These are phyloP conservation scores for Penicillium verrucosum DNA, from an alignment of 2,329 filamentous ascomycete genomes.

Conservation along the genomic window DNA sequence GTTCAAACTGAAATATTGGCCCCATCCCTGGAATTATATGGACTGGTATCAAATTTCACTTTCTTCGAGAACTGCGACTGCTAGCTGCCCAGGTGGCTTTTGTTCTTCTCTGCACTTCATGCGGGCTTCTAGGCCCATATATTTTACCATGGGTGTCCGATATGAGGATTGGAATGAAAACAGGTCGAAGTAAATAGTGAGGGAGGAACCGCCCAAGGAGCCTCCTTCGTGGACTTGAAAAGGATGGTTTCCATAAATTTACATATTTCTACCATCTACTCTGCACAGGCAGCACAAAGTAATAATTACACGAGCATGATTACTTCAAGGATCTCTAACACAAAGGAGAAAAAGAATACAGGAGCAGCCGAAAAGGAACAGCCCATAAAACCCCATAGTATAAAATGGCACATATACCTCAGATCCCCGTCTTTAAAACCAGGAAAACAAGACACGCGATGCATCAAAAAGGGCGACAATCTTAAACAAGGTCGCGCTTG, in stretches of 20 bases:
- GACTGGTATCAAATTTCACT: not conserved
- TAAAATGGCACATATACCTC: constrained; percentile 23
- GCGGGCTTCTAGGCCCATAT: not conserved
- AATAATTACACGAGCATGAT: constrained; percentile 33
- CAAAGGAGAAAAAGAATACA: constrained; percentile 32
- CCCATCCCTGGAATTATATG: no score
- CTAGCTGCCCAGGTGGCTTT: not conserved
- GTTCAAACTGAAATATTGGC: not conserved
- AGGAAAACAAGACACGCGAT: constrained; percentile 18
- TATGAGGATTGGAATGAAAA: not conserved
- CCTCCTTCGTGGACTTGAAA: not conserved
- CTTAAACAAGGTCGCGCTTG: constrained; percentile 88
- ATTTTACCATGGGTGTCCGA: not conserved
- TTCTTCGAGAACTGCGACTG: no score
- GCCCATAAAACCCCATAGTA: constrained; percentile 19
- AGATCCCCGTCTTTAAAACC: constrained; percentile 15
- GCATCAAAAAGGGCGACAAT: constrained; percentile 13
- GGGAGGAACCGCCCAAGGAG: not conserved
- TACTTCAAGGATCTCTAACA: constrained; percentile 38
- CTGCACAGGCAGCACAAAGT: constrained; percentile 7
- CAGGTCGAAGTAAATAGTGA: not conserved
- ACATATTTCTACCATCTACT: constrained; percentile 3
- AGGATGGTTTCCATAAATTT: not conserved
- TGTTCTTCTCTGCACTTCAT: not conserved
- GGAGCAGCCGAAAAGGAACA: constrained; percentile 22